Evolutionary conservation across 495 filamentous ascomycete species (phyloP), one percentile per base, ranked within the genome.

Genomic region (Penicillium flavigenum): DNA sequence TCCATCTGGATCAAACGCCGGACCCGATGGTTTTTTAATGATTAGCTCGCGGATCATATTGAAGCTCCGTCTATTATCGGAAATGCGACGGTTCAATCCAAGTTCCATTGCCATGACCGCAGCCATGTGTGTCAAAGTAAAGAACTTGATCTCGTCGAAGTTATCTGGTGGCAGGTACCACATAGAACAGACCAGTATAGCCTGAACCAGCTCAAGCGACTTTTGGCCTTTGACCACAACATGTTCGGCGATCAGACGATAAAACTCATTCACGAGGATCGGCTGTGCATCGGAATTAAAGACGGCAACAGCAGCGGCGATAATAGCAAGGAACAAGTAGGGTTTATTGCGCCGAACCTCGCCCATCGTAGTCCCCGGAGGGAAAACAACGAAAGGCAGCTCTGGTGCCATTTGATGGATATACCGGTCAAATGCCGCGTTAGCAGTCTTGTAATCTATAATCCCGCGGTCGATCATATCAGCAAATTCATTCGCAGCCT

Each of bases 81-180:
- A 46, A 3, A 63, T 59, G 8, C 68, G 70, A 49, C 79, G 81
- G 8, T 90, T 86, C 31, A 98, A 80, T 0, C 92, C 92, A 41
- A 97, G 80, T 66, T 98, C 94, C 62, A 97, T 85, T 12, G 86
- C 89, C 84, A 97, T 88, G 38, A 88, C 77, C 32, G 90, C 88
- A 7, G 91, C 90, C 50, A 92, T 82, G 63, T 96, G 89, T 26
- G 90, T 85, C 51, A 95, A 77, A 71, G 93, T 89, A 69, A 95
- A 95, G 66, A 93, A 96, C 64, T 94, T 95, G 60, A 94, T 80
- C 72, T 96, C 89, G 56, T 96, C 91, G 47, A 86, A 88, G 53
- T 87, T 79, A 51, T 92, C 87, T 2, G 92, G 91, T 17, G 90
- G 88, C 60, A 83, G 86, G 62, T 96, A 96, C 89, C 90, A 96